These are phyloP conservation scores for Phialophora verrucosa DNA, from an alignment of 2,329 filamentous ascomycete species.

Conservation along the genomic window DNA sequence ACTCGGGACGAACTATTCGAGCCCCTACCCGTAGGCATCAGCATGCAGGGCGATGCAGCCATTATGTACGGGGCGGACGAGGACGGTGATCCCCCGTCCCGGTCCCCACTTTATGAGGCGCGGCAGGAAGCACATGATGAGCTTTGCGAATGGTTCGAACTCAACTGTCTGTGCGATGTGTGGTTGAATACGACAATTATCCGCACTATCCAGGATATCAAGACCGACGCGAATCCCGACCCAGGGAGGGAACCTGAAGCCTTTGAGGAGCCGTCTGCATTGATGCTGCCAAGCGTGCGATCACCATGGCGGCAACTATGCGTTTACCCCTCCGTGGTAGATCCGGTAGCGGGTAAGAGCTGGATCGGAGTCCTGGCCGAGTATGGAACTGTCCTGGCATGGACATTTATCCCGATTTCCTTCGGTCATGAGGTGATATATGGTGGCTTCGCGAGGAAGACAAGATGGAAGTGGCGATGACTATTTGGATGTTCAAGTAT, in stretches of 20 bases:
- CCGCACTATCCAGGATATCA: not conserved
- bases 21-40: not conserved
- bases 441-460: slow-evolving; percentile 5
- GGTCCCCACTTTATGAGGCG: not conserved
- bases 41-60: not conserved
- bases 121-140: not conserved
- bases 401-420: not conserved
- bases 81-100: not conserved
- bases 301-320: not conserved
- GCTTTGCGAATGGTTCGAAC: not conserved
- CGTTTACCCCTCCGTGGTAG: not conserved
- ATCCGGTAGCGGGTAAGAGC: not conserved
- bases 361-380: not conserved
- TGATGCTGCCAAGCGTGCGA: not conserved
- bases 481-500: not conserved
- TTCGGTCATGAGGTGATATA: not conserved
- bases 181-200: not conserved
- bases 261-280: not conserved
- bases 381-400: not conserved
- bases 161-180: not conserved
- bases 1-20: not conserved
- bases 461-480: slow-evolving; percentile 9
- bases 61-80: not conserved
- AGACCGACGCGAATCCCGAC: not conserved
- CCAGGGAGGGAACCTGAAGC: not conserved